Evolutionary conservation across 371 early-diverging fungal genomes (phyloP), one percentile per base, ranked within the genome.

Genomic region (Mucor plumbeus): DNA sequence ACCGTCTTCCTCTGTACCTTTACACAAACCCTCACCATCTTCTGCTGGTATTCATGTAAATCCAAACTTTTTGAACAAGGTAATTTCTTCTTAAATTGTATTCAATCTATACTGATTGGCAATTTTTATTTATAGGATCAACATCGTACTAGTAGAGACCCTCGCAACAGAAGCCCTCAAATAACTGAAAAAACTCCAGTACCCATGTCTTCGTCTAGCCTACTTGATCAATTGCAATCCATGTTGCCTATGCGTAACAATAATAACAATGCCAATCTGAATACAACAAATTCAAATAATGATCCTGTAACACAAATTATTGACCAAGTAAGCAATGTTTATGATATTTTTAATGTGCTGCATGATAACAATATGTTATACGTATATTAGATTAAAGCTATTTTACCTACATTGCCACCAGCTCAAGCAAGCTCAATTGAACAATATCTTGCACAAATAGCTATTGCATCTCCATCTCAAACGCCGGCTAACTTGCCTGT

Each of bases 11-110:
- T 47, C 63, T 59, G 21, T 35, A 11, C 26, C 50, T 11, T 21
- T 11, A 3, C 26, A 26, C 50, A 50, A 21, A 26, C 50, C 56
- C n/a, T 47, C 59, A 21, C 40, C 65, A 63, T 41, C 73, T 47
- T 58, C 41, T 44, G n/a, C 41, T 14, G 40, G 69, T n/a, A 87
- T 87, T 64, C 88, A 87, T 68, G 85, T 88, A 13, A 88, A 88
- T 65, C 88, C 90, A 34, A 85, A 86, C 61, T 88, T 85, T 66
- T 69, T 85, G 50, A 80, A 77, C 61, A 72, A 78, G 85, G 88
- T 88, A 78, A 58, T 72, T 54, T 34, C 15, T 14, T 7, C 13
- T 13, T 26, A 31, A 9, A 31, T 6, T 19, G 5, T 15, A 34
- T 31, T 35, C 47, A 44, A 17, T 44, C 3, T 26, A 26, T 26